Base-by-base conservation (phyloP, 1,139 yeast genomes). In the Lodderomyces theae region DNA sequence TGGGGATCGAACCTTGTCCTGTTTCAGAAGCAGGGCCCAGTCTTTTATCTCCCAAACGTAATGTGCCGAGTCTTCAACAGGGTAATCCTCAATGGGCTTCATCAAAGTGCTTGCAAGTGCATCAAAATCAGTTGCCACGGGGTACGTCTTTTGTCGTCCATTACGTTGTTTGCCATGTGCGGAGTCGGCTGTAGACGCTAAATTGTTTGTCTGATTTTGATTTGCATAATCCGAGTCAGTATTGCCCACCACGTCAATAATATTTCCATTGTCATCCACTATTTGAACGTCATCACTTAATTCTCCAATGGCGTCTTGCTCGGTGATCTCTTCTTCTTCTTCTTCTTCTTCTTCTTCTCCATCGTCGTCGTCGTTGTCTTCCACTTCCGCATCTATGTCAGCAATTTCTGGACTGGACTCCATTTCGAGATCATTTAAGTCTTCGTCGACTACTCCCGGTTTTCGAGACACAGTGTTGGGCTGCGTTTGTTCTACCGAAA, bases 31-130 rank as follows among this genome's bases (percentile, higher is more conserved):
- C 23, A 30, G 40, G 36, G 65, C 58, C 84, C 95, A 86, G 52
- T 82, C 79, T 10, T 69, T 66, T 42, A 92, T 83, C 42, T 77
- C 74, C 97, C 97, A 92, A 4, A 90, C 86, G 56, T 66, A 69
- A 45, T 68, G 64, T 2, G 68, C 60, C 46, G 67, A 66, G 1
- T 56, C 73, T 21, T 57, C 60, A 1, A 61, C 60, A 2, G 77
- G 76, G 42, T 69, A 72, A 47, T 73, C 75, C 10, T 70, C 69
- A 11, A 76, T 43, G 1, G 71, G 70, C 45, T 69, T 70, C 70
- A 70, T 61, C 41, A 69, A 56, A 34, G 60, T 53, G 21, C 50
- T 46, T 11, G 69, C 60, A 37, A 64, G 50, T 11, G 53, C 61
- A 9, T 52, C 50, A 44, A 56, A 65, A 33, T 67, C 64, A 44